Conservation (phyloP, 768 basidiomycete genomes). For the Russula sp. region DNA sequence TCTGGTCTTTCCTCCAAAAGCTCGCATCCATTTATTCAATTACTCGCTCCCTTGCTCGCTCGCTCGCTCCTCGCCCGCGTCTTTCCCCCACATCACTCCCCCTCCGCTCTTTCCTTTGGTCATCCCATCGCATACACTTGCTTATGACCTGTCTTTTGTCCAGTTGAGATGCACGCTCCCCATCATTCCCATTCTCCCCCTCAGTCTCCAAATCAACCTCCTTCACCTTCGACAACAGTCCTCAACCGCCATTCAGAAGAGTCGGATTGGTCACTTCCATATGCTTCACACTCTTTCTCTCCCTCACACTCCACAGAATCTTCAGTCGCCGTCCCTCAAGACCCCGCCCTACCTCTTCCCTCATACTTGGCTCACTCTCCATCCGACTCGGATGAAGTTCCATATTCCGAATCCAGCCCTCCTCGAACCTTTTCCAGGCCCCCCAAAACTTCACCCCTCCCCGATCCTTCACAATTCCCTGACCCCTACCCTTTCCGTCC, state of each 20-base stretch:
- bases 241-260: conserved; percentile 24
- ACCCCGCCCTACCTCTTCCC: conserved; percentile 30
- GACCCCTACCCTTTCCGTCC: conserved; percentile 64
- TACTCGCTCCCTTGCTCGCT: background rate
- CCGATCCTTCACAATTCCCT: conserved; percentile 64
- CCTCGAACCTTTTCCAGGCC: conserved; percentile 36
- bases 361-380: conserved; percentile 36
- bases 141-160: conserved; percentile 4
- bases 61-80: background rate
- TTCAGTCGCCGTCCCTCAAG: conserved; percentile 26
- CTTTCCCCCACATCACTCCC: background rate
- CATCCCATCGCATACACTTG: background rate
- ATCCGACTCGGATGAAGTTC: conserved; percentile 38
- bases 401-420: conserved; percentile 32
- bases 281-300: conserved; percentile 21
- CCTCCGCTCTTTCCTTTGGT: background rate
- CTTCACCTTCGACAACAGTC: conserved; percentile 6
- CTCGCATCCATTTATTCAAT: background rate
- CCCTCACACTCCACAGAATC: conserved; percentile 30
- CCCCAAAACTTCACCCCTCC: conserved; percentile 43
- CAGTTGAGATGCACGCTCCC: conserved; percentile 21
- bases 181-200: conserved; percentile 26
- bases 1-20: background rate
- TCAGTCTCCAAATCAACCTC: conserved; percentile 19
- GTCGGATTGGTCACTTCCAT: conserved; percentile 28